A percentile compares a stretch with the other conserved stretches of the same genome.
Conservation (phyloP, 2,329 filamentous ascomycete genomes). For the Cytospora paraplurivora region DNA sequence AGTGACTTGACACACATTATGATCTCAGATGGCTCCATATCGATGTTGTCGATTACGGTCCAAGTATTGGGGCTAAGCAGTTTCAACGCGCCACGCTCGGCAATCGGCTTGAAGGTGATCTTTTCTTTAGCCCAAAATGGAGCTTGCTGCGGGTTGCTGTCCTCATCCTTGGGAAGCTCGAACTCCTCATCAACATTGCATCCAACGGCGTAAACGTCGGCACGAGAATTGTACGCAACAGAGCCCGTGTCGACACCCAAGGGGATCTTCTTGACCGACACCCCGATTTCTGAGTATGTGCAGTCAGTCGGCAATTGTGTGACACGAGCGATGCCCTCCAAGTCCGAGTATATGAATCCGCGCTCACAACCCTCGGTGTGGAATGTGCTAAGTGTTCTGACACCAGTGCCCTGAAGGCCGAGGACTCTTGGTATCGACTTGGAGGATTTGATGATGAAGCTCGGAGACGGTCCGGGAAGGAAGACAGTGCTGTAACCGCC, state of each 20-base stretch:
- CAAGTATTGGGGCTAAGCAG: conserved; percentile 77
- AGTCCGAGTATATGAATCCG: conserved; percentile 82
- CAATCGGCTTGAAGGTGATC: conserved; percentile 62
- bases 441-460: conserved; percentile 80
- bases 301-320: conserved; percentile 69
- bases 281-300: conserved; percentile 73
- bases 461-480: conserved; percentile 76
- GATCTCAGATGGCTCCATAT: conserved; percentile 73
- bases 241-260: conserved; percentile 71
- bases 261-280: conserved; percentile 72
- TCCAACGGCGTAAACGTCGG: conserved; percentile 74
- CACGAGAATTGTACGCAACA: conserved; percentile 75
- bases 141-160: conserved; percentile 48
- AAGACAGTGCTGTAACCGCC: conserved; percentile 81
- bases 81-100: conserved; percentile 73
- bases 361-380: conserved; percentile 75
- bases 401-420: conserved; percentile 67
- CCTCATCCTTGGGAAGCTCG: conserved; percentile 82
- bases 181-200: conserved; percentile 71
- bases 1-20: conserved; percentile 82
- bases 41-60: conserved; percentile 74
- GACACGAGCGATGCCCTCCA: conserved; percentile 70
- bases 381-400: conserved; percentile 74
- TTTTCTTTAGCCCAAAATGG: conserved; percentile 70
- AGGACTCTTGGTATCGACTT: conserved; percentile 76